Evolutionary conservation across 208 protist species (phyloP), one percentile per base, ranked within the genome.

Genomic region (Acanthamoeba rhysodes): DNA sequence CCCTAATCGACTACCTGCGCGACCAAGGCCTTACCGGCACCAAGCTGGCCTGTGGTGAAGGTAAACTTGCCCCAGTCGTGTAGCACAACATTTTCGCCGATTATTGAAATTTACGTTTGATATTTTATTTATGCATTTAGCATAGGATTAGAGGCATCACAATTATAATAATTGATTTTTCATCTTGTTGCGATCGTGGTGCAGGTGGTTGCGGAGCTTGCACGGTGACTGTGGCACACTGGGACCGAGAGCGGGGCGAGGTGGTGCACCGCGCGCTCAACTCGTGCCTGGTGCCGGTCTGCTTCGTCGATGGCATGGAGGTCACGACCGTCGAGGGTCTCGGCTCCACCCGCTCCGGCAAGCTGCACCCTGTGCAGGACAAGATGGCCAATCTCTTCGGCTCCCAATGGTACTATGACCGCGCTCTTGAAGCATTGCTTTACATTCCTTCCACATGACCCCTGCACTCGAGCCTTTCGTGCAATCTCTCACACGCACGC

Each of bases 161-260:
- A n/a, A n/a, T n/a, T n/a, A n/a, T n/a, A n/a, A n/a, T n/a, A 27
- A 34, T 41, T 90, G 22, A 24, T 59, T 41, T 14, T 12, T 48
- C 6, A 90, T 32, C 37, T 66, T 12, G 10, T 48, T 37, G 5
- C 72, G n/a, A 80, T 0, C 7, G 0, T 94, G 95, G 96, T 45
- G 98, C 99, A 80, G 98, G 98, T 29, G 98, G 98, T 29, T 99
- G 98, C 96, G 98, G 98, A 12, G 98, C 98, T 7, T 99, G 98
- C 96, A 98, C 98, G 10, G 97, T 99, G 7, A 97, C 98, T 32
- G n/a, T 99, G 32, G 96, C 97, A n/a, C 78, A 92, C 22, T 95
- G 57, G 18, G 96, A 96, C 50, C 2, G 24, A 0, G 84, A 87
- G 9, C 16, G 93, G 27, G 70, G 88, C 41, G 53, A 95, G 45